Percentiles rank a stretch among this genome's conserved stretches.
Conservation (phyloP, 2,329 filamentous ascomycete species). For the Ascosphaera aggregata region DNA sequence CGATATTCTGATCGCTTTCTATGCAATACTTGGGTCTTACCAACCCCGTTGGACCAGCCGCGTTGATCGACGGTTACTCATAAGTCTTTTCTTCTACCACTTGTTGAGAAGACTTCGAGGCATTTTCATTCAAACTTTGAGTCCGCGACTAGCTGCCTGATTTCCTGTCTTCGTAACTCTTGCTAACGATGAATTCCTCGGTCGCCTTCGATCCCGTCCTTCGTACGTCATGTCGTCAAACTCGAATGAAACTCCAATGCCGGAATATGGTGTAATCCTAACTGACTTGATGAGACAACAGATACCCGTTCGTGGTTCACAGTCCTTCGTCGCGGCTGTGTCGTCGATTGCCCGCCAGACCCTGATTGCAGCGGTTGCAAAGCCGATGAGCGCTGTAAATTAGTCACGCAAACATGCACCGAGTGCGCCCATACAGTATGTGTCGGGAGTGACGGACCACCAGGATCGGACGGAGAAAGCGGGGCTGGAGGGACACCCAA, state of each 20-base stretch:
- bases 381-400: constrained; percentile 31
- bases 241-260: background rate
- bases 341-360: constrained; percentile 35
- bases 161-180: too few species aligned
- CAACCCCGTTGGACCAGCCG: too few species aligned
- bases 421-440: constrained; percentile 36
- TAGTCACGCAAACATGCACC: constrained; percentile 35
- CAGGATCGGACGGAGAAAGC: constrained; percentile 33
- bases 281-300: background rate
- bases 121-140: too few species aligned
- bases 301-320: constrained; percentile 11
- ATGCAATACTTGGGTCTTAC: too few species aligned
- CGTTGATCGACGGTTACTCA: too few species aligned
- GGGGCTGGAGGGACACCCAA: constrained; percentile 26
- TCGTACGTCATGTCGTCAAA: background rate
- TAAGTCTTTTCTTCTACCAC: too few species aligned
- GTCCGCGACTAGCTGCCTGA: too few species aligned
- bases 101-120: too few species aligned
- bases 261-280: too few species aligned
- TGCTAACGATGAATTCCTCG: background rate
- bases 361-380: constrained; percentile 17
- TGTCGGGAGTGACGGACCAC: constrained; percentile 22
- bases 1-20: too few species aligned
- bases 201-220: background rate
- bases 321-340: constrained; percentile 29